A percentile compares a stretch with the other conserved stretches of the same genome.
Evolutionary conservation across 2,329 filamentous ascomycete genomes (phyloP).

Genomic region (Davidsoniella eucalypti): DNA sequence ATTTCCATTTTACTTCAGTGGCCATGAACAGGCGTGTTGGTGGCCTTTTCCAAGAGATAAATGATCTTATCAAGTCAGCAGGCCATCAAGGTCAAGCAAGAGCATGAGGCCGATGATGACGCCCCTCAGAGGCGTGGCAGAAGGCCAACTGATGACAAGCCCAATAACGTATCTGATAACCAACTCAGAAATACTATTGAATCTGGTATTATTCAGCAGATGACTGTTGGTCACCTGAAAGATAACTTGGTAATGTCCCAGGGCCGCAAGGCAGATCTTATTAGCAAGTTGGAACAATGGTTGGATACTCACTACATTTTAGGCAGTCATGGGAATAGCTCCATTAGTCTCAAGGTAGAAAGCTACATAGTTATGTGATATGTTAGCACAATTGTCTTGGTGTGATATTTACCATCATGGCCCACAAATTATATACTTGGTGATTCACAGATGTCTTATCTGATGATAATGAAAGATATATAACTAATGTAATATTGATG

Average conservation of each 20-base stretch:
- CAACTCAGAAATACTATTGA: slow-evolving; percentile 30
- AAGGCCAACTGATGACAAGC: slow-evolving; percentile 18
- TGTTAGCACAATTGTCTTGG: too few species aligned
- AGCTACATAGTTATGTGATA: too few species aligned
- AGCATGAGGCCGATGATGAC: slow-evolving; percentile 20
- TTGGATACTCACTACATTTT: slow-evolving; percentile 27
- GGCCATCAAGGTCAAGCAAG: slow-evolving; percentile 19
- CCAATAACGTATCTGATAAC: slow-evolving; percentile 25
- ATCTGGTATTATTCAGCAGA: slow-evolving; percentile 31
- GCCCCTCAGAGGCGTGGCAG: slow-evolving; percentile 31
- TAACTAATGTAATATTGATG: too few species aligned
- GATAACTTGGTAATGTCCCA: slow-evolving; percentile 28
- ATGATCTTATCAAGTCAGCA: slow-evolving; percentile 38
- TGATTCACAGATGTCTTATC: too few species aligned
- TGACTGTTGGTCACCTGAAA: slow-evolving; percentile 37
- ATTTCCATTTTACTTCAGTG: too few species aligned
- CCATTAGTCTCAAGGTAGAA: too few species aligned
- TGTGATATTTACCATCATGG: too few species aligned
- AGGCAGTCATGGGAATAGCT: not conserved
- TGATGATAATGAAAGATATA: too few species aligned
- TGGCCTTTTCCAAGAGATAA: slow-evolving; percentile 63
- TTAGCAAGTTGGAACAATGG: slow-evolving; percentile 41
- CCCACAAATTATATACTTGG: too few species aligned
- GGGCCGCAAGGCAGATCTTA: slow-evolving; percentile 36
- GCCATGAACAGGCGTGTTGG: slow-evolving; percentile 85